Conservation (phyloP, 2,329 filamentous ascomycete species). For the Domatiomyces catenatus region DNA sequence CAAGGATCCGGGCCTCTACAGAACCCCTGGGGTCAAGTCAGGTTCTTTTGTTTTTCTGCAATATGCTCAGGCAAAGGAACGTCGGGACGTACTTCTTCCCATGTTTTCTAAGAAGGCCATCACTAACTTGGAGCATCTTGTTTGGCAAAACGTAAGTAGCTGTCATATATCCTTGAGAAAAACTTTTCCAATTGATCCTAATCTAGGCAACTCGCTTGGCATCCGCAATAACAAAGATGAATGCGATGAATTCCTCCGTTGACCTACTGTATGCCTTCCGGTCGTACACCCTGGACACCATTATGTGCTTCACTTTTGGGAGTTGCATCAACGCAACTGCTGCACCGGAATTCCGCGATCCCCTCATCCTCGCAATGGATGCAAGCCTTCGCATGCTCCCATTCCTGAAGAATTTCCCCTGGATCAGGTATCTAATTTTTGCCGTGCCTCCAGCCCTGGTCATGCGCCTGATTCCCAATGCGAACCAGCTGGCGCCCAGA, state of each 20-base stretch:
- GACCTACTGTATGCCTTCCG: conserved; percentile 22
- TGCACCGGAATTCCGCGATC: conserved; percentile 13
- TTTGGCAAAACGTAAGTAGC: conserved; percentile 12
- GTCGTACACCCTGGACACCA: conserved; percentile 17
- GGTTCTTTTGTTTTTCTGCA: conserved; percentile 11
- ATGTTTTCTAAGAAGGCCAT: conserved; percentile 13
- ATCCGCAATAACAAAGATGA: no score
- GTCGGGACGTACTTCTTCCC: conserved; percentile 12
- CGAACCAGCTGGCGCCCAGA: conserved; percentile 12
- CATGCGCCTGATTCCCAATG: conserved; percentile 9
- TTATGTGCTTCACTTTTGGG: conserved; percentile 17
- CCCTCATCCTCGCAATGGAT: conserved; percentile 18
- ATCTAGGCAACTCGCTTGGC: no score
- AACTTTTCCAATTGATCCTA: no score
- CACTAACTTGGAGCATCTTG: conserved; percentile 8
- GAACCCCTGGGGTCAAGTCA: conserved; percentile 13
- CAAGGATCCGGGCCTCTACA: conserved; percentile 14
- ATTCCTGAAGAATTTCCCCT: conserved; percentile 16
- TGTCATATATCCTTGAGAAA: no score
- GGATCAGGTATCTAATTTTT: conserved; percentile 24
- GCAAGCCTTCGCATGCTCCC: conserved; percentile 10
- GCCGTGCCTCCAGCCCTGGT: conserved; percentile 24
- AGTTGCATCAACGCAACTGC: conserved; percentile 14
- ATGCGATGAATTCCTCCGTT: no score
- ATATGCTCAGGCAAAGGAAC: conserved; percentile 15